Conservation (phyloP, 805 yeast genomes). For the Yamadazyma philogaea region DNA sequence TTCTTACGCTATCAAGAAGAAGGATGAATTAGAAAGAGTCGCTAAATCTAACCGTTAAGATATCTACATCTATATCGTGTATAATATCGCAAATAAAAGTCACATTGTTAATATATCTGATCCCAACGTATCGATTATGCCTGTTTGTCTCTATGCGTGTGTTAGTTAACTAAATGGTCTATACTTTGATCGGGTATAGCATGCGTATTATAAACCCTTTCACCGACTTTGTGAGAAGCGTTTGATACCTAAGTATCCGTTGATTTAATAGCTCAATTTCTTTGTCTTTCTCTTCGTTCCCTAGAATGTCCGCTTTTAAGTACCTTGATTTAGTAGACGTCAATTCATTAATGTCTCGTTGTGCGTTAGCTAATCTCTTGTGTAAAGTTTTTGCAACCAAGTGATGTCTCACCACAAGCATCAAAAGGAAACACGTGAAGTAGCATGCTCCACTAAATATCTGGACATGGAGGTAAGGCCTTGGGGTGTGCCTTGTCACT, state of each 20-base stretch:
- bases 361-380: slow-evolving; percentile 12
- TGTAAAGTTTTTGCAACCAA: slow-evolving; percentile 42
- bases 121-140: no score
- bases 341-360: slow-evolving; percentile 1
- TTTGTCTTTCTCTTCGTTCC: slow-evolving; percentile 8
- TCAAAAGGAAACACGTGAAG: slow-evolving; percentile 39
- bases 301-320: slow-evolving; percentile 10
- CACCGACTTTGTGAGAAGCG: slow-evolving; percentile 11
- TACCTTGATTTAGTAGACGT: slow-evolving; percentile 11
- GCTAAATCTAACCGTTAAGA: slow-evolving; percentile 99
- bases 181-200: slow-evolving; percentile 23
- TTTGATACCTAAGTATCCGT: slow-evolving; percentile 19
- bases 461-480: slow-evolving; percentile 60
- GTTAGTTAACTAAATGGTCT: no score
- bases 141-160: no score
- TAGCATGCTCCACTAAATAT: slow-evolving; percentile 55
- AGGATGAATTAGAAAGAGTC: slow-evolving; percentile 99
- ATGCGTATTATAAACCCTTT: slow-evolving; percentile 15
- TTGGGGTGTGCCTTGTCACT: slow-evolving; percentile 15
- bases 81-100: slow-evolving; percentile 12
- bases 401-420: slow-evolving; percentile 51
- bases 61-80: slow-evolving; percentile 20
- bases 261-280: slow-evolving; percentile 15
- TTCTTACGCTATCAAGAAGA: slow-evolving; percentile 99
- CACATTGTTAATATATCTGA: slow-evolving; percentile 7